Percentiles rank a stretch among this genome's conserved stretches.
These are phyloP conservation scores for Trichoderma koningii DNA, from an alignment of 2,329 filamentous ascomycete genomes.

Conservation along the genomic window DNA sequence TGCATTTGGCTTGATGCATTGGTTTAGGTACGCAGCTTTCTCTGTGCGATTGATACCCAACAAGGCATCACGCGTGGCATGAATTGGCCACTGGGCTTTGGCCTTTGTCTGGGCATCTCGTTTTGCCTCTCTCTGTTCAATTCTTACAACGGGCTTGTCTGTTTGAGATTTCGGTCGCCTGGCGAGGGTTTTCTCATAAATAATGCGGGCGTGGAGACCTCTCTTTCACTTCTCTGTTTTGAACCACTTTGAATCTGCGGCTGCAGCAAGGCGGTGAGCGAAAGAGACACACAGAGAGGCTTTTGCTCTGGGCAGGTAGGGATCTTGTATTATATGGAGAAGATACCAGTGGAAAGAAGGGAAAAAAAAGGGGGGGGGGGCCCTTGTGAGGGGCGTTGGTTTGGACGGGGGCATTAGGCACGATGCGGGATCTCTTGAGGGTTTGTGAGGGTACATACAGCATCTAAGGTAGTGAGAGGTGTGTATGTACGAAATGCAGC, in stretches of 20 bases:
- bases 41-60: slow-evolving; percentile 19
- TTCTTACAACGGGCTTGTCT: not conserved
- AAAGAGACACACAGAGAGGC: not conserved
- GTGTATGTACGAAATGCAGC: too few species aligned
- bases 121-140: too few species aligned
- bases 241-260: too few species aligned
- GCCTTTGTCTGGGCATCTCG: too few species aligned
- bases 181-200: not conserved
- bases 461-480: too few species aligned
- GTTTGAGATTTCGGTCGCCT: not conserved
- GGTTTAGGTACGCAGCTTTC: not conserved
- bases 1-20: not conserved
- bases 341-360: too few species aligned
- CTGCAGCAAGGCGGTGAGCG: slow-evolving; percentile 2
- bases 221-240: too few species aligned
- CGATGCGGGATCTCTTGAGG: slow-evolving; percentile 13
- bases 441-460: too few species aligned
- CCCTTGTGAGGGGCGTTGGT: not conserved
- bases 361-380: not conserved
- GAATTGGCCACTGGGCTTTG: not conserved
- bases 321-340: not conserved
- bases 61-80: slow-evolving; percentile 18
- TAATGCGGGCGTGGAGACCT: not conserved
- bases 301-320: not conserved
- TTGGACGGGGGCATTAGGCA: not conserved